Evolutionary conservation across 2,329 filamentous ascomycete species (phyloP).

Genomic region (Rhynchosporium secalis): DNA sequence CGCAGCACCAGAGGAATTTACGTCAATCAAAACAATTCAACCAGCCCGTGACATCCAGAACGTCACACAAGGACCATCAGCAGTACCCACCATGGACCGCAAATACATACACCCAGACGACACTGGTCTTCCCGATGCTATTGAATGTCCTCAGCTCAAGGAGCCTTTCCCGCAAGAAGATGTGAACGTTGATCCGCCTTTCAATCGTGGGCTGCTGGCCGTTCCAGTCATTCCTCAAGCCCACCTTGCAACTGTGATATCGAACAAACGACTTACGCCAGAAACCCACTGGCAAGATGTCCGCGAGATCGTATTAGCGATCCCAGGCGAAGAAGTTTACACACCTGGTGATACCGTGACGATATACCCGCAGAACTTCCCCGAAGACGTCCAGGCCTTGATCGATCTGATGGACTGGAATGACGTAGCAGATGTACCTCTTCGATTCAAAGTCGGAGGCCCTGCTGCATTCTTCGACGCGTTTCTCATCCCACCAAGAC

Average conservation of each 20-base stretch:
- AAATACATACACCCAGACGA: neutral
- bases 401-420: slow-evolving; percentile 80
- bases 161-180: slow-evolving; percentile 10
- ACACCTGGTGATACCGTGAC: slow-evolving; percentile 78
- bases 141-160: slow-evolving; percentile 22
- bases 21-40: neutral
- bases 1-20: neutral
- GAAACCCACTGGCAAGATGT: slow-evolving; percentile 89
- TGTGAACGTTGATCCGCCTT: slow-evolving; percentile 15
- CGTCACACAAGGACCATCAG: neutral
- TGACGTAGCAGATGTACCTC: slow-evolving; percentile 65
- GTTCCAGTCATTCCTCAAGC: slow-evolving; percentile 24
- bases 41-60: neutral
- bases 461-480: slow-evolving; percentile 34
- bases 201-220: neutral
- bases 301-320: slow-evolving; percentile 67
- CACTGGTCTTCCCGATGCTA: slow-evolving; percentile 1
- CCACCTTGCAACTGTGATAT: slow-evolving; percentile 47
- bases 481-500: slow-evolving; percentile 33
- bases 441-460: slow-evolving; percentile 52
- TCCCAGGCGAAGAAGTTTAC: slow-evolving; percentile 45
- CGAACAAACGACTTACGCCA: slow-evolving; percentile 76
- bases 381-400: slow-evolving; percentile 74
- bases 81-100: neutral
- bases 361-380: slow-evolving; percentile 85